Base-by-base conservation (phyloP, 179 eudicot genomes). In the Spinacia oleracea region DNA sequence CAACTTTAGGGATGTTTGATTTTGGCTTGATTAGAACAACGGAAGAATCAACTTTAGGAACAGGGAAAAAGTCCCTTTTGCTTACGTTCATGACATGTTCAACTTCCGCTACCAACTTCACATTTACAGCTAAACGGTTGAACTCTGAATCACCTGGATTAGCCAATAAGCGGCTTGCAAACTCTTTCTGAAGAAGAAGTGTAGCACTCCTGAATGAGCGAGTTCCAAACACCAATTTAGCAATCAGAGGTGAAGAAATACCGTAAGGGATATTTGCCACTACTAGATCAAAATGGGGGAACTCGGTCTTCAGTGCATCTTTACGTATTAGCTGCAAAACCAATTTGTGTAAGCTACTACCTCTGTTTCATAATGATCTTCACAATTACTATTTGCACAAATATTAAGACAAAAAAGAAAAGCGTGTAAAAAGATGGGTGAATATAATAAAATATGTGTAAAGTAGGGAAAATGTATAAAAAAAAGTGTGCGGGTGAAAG, bases 211-310 rank as follows among this genome's bases (percentile, higher is more conserved):
- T 85, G 74, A 87, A 95, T 15, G 80, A 78, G 70, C 59, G 63
- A 35, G 72, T 56, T 76, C 92, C 95, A 77, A 85, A 95, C 14
- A 93, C 79, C 85, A 95, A 78, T 56, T 93, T 95, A 34, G 97
- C 97, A 77, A 95, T 82, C 63, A 93, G 87, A 51, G 97, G 97
- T 20, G 98, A 93, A 3, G 98, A 93, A 53, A 95, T 93, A 8
- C 87, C 86, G 32, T 93, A 95, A 3, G 98, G 98, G 76, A 95
- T 95, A 80, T 95, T 95, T 3, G 98, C 98, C 77, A 93, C 98
- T 35, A 95, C 92, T 70, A 93, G 92, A 93, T 95, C 93, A 72
- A 89, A 91, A 32, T 73, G 76, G 1, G 97, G 95, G 66, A 91
- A 93, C 81, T 90, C 92, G 8, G 86, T 81, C 89, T 91, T 93